phyloP scores from a whole-genome alignment of 495 filamentous ascomycete species.

The Tuber melanosporum region DNA sequence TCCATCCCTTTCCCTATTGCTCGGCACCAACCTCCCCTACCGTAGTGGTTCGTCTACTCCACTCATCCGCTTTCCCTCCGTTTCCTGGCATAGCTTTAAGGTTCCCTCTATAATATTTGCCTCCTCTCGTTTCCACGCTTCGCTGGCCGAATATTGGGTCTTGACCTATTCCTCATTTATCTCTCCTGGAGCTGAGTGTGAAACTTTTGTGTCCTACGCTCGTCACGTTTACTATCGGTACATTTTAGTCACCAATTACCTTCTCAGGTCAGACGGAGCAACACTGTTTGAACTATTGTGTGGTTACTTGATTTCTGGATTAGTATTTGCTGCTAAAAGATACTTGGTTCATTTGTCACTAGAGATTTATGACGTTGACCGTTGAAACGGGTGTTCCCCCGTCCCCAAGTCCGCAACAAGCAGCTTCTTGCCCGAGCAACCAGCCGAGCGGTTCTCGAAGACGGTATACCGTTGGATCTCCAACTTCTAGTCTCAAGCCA shows the following conservation, averaged over 20 bases:
- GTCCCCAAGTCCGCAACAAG: constrained; percentile 35
- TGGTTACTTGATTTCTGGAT: not conserved
- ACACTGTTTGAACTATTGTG: constrained; percentile 2
- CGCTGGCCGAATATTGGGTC: constrained; percentile 30
- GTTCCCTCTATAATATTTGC: constrained; percentile 11
- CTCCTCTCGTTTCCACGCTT: constrained; percentile 18
- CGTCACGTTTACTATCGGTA: not conserved
- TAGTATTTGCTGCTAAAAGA: constrained; percentile 5
- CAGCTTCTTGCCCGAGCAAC: constrained; percentile 21
- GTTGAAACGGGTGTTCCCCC: constrained; percentile 39
- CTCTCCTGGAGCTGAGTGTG: constrained; percentile 23
- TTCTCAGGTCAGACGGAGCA: not conserved
- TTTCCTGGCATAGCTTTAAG: constrained; percentile 16
- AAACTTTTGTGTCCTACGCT: constrained; percentile 11
- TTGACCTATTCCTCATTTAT: constrained; percentile 16
- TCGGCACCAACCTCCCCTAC: not conserved
- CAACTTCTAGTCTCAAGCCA: constrained; percentile 35
- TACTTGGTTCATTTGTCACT: constrained; percentile 5
- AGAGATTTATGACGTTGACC: constrained; percentile 42
- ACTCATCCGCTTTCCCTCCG: not conserved
- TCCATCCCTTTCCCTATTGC: not conserved
- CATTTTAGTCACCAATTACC: constrained; percentile 3
- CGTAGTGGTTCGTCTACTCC: constrained; percentile 6
- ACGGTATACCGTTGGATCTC: constrained; percentile 37
- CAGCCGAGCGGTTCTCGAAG: constrained; percentile 28